Base-by-base conservation (phyloP, 371 early-diverging fungal genomes). In the Apophysomyces trapeziformis region DNA sequence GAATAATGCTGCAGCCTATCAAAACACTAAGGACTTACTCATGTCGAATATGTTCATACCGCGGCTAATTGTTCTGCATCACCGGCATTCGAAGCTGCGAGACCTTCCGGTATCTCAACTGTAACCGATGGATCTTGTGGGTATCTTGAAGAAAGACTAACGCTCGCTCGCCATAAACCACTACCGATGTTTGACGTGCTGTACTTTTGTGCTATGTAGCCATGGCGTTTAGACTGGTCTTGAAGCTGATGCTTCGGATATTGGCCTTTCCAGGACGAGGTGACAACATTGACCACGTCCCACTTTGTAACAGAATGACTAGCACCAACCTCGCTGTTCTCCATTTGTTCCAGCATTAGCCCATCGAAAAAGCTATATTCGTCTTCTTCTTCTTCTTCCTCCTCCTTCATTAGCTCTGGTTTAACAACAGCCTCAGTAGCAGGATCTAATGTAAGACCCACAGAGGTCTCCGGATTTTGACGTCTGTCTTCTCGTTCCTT, bases 41-140 rank as follows among this genome's bases (percentile, higher is more conserved):
- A 59, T 8, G 11, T 57, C 8, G 32, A 32, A 2, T 1, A 37
- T 8, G n/a, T 12, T 32, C 72, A 56, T 65, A 85, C 83, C 7
- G 92, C 80, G 7, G 81, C 85, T 54, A 85, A 84, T 41, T 88
- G 82, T 47, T 89, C 87, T 0, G 91, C 90, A 58, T 85, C 87
- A 44, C 63, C 62, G 4, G 63, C 16, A 8, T 16, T 66, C 7
- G 57, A 2, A 4, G 71, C 36, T 13, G 63, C 72, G 5, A 66
- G 0, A 0, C 43, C 57, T 14, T 58, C 44, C 8, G 73, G 72
- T 12, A 70, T 18, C 12, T 78, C 77, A 46, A 67, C 66, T 2
- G 7, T 32, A 12, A 61, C 6, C 4, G 47, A 37, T 5, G 57
- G 18, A 36, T 47, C 45, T 1, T 26, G 57, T 11, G 60, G 26